These are phyloP conservation scores for Euryodendron excelsum DNA, from an alignment of 148 eudicot genomes.

Conservation along the genomic window DNA sequence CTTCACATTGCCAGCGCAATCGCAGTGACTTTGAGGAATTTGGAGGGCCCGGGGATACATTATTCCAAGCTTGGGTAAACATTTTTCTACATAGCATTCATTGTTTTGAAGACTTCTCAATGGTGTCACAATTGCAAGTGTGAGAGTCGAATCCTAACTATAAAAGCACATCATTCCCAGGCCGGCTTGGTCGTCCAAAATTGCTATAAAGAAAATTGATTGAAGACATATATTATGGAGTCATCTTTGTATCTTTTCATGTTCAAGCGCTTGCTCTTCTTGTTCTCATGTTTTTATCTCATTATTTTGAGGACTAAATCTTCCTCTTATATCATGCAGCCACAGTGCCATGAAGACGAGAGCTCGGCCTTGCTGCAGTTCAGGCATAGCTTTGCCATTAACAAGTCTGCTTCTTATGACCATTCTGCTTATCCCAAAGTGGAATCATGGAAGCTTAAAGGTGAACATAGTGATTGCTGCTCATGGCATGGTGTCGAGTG, in stretches of 20 bases:
- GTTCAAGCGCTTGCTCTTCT: not conserved
- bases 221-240: not conserved
- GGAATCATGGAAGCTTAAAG: conserved; percentile 6
- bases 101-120: no score
- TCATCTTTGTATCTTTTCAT: not conserved
- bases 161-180: no score
- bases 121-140: no score
- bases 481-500: conserved; percentile 36
- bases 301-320: not conserved
- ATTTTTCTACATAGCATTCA: no score
- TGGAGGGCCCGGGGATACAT: no score
- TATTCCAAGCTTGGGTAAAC: no score
- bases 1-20: no score
- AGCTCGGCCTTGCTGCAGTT: conserved; percentile 10
- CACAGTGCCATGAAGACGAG: conserved; percentile 4
- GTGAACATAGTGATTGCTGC: conserved; percentile 24
- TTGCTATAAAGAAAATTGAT: no score
- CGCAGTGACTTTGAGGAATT: no score
- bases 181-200: no score
- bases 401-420: not conserved
- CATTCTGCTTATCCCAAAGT: conserved; percentile 7
- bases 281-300: not conserved
- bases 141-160: no score
- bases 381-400: conserved; percentile 6
- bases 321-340: not conserved